These are phyloP conservation scores for Cucumis hystrix DNA, from an alignment of 306 rosid species.

Conservation along the genomic window DNA sequence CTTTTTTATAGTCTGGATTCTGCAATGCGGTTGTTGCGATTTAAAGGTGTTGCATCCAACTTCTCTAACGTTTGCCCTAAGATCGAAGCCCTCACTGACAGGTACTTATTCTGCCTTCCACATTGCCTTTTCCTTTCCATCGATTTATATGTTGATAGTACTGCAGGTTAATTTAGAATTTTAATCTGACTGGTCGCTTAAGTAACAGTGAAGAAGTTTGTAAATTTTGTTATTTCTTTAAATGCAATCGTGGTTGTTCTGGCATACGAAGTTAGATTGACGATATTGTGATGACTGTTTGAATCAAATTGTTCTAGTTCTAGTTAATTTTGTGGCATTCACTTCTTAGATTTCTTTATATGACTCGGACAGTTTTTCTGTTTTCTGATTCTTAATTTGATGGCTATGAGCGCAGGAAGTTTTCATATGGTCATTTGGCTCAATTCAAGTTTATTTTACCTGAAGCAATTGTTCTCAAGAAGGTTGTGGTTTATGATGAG, in stretches of 20 bases:
- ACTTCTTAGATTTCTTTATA: neutral
- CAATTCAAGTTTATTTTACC: slow-evolving; percentile 60
- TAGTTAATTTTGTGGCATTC: neutral
- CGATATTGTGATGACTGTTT: neutral
- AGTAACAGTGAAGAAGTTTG: no score
- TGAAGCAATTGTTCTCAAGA: slow-evolving; percentile 53
- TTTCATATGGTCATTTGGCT: slow-evolving; percentile 54
- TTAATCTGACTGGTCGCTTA: no score
- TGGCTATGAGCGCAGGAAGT: slow-evolving; percentile 40
- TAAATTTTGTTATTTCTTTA: neutral
- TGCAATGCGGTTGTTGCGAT: no score
- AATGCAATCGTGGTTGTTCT: neutral
- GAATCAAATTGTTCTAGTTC: no score
- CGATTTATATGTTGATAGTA: neutral
- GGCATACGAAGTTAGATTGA: neutral
- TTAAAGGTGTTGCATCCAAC: no score
- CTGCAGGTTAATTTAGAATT: no score
- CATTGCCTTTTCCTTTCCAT: no score
- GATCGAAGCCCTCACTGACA: no score
- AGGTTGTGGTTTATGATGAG: slow-evolving; percentile 33
- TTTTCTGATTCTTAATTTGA: neutral
- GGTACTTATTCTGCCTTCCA: no score
- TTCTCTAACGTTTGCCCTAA: no score
- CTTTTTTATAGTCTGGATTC: slow-evolving; percentile 29
- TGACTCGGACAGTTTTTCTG: neutral